phyloP scores from a whole-genome alignment of 1,284 basidiomycete genomes.

The Rugosomyces carneus region DNA sequence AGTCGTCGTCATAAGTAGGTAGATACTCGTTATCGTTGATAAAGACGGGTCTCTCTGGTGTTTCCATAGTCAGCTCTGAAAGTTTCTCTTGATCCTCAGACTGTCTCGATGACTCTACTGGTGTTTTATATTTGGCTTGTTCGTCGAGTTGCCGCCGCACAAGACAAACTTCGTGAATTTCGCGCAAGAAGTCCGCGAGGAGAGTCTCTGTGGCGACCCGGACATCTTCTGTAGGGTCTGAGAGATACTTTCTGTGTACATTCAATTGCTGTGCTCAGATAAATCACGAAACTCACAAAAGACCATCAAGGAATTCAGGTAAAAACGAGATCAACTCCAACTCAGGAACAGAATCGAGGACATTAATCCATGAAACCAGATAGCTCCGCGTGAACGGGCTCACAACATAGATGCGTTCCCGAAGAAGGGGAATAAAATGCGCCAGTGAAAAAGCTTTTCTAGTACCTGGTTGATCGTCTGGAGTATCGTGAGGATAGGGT shows the following conservation, averaged over 20 bases:
- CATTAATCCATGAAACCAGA: slow-evolving; percentile 94
- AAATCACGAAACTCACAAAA: slow-evolving; percentile 61
- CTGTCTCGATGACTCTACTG: slow-evolving; percentile 35
- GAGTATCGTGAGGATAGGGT: slow-evolving; percentile 49
- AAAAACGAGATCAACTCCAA: slow-evolving; percentile 92
- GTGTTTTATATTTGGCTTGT: slow-evolving; percentile 38
- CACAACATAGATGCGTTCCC: slow-evolving; percentile 91
- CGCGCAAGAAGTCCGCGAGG: slow-evolving; percentile 87
- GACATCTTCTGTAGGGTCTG: slow-evolving; percentile 93
- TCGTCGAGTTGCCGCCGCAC: slow-evolving; percentile 63
- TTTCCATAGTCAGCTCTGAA: slow-evolving; percentile 43
- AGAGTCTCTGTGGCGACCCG: slow-evolving; percentile 88
- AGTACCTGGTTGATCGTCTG: slow-evolving; percentile 40
- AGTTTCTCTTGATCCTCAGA: slow-evolving; percentile 39
- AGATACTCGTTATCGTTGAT: slow-evolving; percentile 49
- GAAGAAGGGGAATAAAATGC: slow-evolving; percentile 90
- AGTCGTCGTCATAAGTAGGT: slow-evolving; percentile 38
- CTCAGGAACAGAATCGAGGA: slow-evolving; percentile 95
- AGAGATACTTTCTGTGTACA: slow-evolving; percentile 78
- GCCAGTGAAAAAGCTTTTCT: slow-evolving; percentile 88
- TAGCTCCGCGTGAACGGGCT: slow-evolving; percentile 96
- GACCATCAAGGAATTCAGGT: slow-evolving; percentile 90
- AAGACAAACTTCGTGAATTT: slow-evolving; percentile 82
- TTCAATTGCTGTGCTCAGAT: slow-evolving; percentile 1
- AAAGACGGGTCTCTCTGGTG: slow-evolving; percentile 44